Base-by-base conservation (phyloP, 768 basidiomycete species). In the Rhizopogon sp. region DNA sequence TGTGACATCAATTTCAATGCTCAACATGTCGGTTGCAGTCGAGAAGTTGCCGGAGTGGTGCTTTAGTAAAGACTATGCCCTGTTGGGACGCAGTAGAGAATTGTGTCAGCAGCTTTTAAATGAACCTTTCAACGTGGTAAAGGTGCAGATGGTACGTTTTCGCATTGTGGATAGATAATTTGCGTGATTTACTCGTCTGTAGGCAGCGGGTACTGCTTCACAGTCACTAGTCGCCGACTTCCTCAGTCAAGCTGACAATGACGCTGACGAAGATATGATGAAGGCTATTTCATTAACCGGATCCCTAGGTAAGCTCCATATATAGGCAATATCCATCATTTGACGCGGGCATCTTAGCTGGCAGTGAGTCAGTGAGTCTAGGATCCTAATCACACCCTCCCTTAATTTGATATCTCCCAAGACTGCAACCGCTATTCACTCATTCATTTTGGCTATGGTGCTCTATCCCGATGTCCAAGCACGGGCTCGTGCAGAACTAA, bases 381-480 rank as follows among this genome's bases (percentile, higher is more conserved):
- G 25, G 25, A 25, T 25, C 25, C 25, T 25, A 25, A 25, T 25
- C 25, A 25, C 25, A 25, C 25, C 25, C 3, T 25, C 25, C 25
- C 25, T 25, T 25, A 25, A 25, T 25, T 25, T 25, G 25, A 25
- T 25, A 4, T 25, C 25, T 25, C 25, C 25, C 4, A 25, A 25
- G 25, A 25, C 3, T 25, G 25, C 25, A 10, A 4, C 44, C 11
- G 9, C 17, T n/a, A 29, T 46, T 17, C 29, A 41, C 52, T 47
- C n/a, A 58, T 56, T 59, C 39, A 39, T 49, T 10, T 29, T 57
- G 28, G 60, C 59, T 13, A 59, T 61, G 58, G n/a, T 25, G 25
- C 25, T 25, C 25, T 25, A 25, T 25, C 25, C 25, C 25, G 25
- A 25, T 25, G 25, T 25, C 25, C 25, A 25, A 25, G 25, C 25